Base-by-base conservation (phyloP, 1,139 yeast species). In the Candida anutae region DNA sequence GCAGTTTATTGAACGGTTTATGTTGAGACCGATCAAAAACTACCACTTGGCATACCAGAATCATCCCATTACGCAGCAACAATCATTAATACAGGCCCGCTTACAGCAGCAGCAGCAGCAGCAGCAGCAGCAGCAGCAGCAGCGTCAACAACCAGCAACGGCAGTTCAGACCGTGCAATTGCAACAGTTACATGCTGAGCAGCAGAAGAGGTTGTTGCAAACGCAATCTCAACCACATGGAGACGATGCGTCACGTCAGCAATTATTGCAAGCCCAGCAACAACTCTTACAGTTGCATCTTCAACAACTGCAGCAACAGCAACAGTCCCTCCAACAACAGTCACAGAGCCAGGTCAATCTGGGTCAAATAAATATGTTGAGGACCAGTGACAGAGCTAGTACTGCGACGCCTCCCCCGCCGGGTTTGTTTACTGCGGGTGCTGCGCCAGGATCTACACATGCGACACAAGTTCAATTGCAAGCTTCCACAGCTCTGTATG, bases 31-130 rank as follows among this genome's bases (percentile, higher is more conserved):
- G 11, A 49, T 65, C 33, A 65, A 65, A 36, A 65, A 64, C 37
- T 65, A 65, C 37, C 70, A 65, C 39, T 58, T 65, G 43, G 67
- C 71, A 10, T 65, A 64, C 42, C 65, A 58, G 38, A 64, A 64
- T 43, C 72, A 64, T 38, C 69, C 66, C 27, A 55, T 58, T 34
- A 46, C 53, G 27, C 70, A 63, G 42, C 68, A 61, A 37, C 64
- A 53, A 36, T 46, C 59, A 3, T 52, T 60, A 23, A 45, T 58
- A 25, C 46, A 45, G 29, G 42, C 43, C 12, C 50, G 42, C 28
- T 36, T 35, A 14, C 45, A 40, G 25, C 45, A 41, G 24, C 47
- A 38, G 25, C 45, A 42, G 23, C 42, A 33, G 13, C 46, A 33
- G 16, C 43, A 31, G 13, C 44, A 37, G 15, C 49, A 40, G 20